phyloP scores from a whole-genome alignment of 208 protist species.

The Polymyxa betae region DNA sequence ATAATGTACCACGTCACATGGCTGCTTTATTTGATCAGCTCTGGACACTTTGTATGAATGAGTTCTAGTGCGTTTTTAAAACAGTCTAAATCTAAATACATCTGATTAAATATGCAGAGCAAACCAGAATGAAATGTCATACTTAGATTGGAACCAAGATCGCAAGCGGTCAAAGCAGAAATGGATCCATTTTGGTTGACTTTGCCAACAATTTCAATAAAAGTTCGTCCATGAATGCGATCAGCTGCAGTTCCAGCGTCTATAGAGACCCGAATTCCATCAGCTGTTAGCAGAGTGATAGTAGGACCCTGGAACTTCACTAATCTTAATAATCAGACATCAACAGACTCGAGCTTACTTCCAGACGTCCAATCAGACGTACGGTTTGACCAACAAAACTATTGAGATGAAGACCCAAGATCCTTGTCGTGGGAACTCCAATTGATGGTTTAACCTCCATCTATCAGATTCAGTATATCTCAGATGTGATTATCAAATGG shows the following conservation, averaged over 20 bases:
- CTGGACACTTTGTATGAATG: slow-evolving; percentile 17
- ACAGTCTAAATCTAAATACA: slow-evolving; percentile 26
- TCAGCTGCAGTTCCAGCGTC: neutral
- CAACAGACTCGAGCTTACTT: too few species aligned
- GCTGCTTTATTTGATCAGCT: neutral
- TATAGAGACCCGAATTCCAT: neutral
- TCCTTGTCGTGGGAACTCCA: neutral
- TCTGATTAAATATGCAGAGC: neutral
- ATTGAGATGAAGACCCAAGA: neutral
- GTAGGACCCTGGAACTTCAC: too few species aligned
- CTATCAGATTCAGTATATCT: too few species aligned
- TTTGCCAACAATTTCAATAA: slow-evolving; percentile 45
- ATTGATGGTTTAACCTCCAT: neutral
- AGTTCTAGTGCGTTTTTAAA: neutral
- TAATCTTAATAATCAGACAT: too few species aligned
- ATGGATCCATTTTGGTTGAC: slow-evolving; percentile 36
- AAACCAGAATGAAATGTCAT: neutral
- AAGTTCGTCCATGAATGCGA: neutral
- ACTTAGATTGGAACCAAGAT: slow-evolving; percentile 42
- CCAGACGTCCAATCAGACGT: neutral
- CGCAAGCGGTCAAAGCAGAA: neutral
- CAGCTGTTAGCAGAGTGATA: neutral
- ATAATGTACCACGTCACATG: neutral
- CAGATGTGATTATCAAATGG: too few species aligned
- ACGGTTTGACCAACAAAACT: neutral